A percentile compares a stretch with the other conserved stretches of the same genome.
Conservation (phyloP, 1,139 yeast species). For the Hyphopichia fennica region DNA sequence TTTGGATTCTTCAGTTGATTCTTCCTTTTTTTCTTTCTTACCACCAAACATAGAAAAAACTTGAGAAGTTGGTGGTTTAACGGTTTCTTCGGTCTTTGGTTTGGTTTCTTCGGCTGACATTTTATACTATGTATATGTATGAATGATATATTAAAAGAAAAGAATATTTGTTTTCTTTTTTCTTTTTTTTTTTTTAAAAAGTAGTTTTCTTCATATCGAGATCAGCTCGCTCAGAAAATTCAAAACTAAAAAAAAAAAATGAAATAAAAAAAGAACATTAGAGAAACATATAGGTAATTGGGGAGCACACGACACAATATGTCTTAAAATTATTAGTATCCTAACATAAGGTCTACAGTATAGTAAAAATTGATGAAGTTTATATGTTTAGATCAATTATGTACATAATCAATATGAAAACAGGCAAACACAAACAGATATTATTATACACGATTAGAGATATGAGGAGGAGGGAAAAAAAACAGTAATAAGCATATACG, state of each 20-base stretch:
- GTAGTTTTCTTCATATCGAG: background rate
- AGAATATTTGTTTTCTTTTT: background rate
- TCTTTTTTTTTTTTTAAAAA: background rate
- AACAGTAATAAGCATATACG: background rate
- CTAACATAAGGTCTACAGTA: no score
- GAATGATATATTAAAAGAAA: background rate
- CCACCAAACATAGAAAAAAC: conserved; percentile 94
- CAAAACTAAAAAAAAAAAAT: background rate
- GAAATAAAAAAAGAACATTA: background rate
- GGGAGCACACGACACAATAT: no score
- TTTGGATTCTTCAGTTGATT: conserved; percentile 30
- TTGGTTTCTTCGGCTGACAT: conserved; percentile 44
- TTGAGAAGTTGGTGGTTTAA: conserved; percentile 65
- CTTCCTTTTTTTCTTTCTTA: conserved; percentile 62
- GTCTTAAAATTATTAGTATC: no score
- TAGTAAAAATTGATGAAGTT: no score
- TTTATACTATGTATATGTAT: conserved; percentile 1
- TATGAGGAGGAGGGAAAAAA: background rate
- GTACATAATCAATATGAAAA: background rate
- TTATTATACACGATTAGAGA: conserved; percentile 1
- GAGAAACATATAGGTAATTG: background rate
- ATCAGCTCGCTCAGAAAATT: background rate
- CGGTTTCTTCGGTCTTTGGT: conserved; percentile 24
- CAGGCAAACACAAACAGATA: background rate
- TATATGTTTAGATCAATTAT: no score